These are phyloP conservation scores for Coniochaeta sp. DNA, from an alignment of 2,329 filamentous ascomycete species.

Conservation along the genomic window DNA sequence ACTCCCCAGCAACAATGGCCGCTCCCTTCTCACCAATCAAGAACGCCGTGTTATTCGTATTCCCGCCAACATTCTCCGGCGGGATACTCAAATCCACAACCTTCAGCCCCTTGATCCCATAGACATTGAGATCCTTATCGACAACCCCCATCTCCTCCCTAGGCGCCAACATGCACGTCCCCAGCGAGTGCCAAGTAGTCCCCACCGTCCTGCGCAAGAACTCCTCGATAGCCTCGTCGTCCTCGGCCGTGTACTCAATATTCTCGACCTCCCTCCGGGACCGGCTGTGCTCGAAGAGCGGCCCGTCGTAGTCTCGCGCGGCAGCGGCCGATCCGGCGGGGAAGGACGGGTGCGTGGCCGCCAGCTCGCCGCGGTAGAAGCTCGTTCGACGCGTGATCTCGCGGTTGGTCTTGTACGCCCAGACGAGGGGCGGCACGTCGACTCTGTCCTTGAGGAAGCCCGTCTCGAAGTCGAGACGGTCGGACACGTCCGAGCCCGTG, in stretches of 20 bases:
- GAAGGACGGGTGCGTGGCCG: slow-evolving; percentile 15
- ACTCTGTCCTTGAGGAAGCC: slow-evolving; percentile 41
- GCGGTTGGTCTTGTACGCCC: slow-evolving; percentile 39
- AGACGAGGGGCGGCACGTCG: slow-evolving; percentile 46
- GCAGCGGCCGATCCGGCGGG: slow-evolving; percentile 11
- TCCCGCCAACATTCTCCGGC: slow-evolving; percentile 32
- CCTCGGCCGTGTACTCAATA: slow-evolving; percentile 34
- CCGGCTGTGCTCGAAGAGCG: slow-evolving; percentile 15
- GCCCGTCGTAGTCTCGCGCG: not conserved
- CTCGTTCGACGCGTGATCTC: slow-evolving; percentile 39
- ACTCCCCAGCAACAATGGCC: slow-evolving; percentile 17
- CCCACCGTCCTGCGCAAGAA: slow-evolving; percentile 28
- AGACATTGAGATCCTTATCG: slow-evolving; percentile 32
- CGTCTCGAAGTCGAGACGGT: slow-evolving; percentile 40
- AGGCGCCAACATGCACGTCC: slow-evolving; percentile 38
- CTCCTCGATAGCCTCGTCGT: slow-evolving; percentile 39
- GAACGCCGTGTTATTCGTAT: slow-evolving; percentile 36
- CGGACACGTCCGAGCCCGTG: slow-evolving; percentile 24
- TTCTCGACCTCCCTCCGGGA: slow-evolving; percentile 20
- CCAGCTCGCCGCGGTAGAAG: slow-evolving; percentile 21
- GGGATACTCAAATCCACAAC: slow-evolving; percentile 29
- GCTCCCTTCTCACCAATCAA: slow-evolving; percentile 35
- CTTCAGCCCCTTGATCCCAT: slow-evolving; percentile 33
- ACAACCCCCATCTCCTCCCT: slow-evolving; percentile 33
- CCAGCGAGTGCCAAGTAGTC: slow-evolving; percentile 37